A percentile compares a stretch with the other conserved stretches of the same genome.
Evolutionary conservation across 2,329 filamentous ascomycete species (phyloP).

Genomic region (Neofusicoccum umdonicola): DNA sequence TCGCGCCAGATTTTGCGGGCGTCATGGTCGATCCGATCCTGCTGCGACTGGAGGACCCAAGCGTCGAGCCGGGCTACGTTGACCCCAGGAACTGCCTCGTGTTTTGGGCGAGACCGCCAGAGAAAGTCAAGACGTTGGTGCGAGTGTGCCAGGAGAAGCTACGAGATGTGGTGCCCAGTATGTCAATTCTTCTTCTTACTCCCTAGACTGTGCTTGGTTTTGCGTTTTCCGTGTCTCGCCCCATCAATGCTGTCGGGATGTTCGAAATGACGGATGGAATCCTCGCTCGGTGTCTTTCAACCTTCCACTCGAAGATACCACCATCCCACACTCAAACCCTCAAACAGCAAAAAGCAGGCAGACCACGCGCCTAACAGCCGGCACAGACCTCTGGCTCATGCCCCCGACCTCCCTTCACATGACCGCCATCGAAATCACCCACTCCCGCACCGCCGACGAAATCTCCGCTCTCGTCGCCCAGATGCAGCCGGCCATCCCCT

Average conservation of each 20-base stretch:
- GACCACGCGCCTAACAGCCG: constrained; percentile 16
- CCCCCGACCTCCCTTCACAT: constrained; percentile 75
- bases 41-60: constrained; percentile 62
- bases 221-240: background rate
- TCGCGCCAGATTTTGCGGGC: constrained; percentile 65
- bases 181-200: constrained; percentile 30
- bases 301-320: background rate
- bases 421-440: constrained; percentile 81
- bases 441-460: constrained; percentile 69
- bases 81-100: constrained; percentile 81
- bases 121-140: constrained; percentile 67
- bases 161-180: constrained; percentile 65
- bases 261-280: too few relatives aligned
- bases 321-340: background rate
- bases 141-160: constrained; percentile 66
- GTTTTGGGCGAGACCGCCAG: constrained; percentile 82
- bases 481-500: constrained; percentile 56
- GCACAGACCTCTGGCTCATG: constrained; percentile 79
- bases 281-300: too few relatives aligned
- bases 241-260: background rate
- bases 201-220: too few relatives aligned
- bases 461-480: constrained; percentile 61
- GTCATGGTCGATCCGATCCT: constrained; percentile 76
- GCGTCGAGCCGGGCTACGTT: constrained; percentile 64
- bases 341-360: too few relatives aligned